These are phyloP conservation scores for Furcasterigmium furcatum DNA, from an alignment of 2,329 filamentous ascomycete species.

Conservation along the genomic window DNA sequence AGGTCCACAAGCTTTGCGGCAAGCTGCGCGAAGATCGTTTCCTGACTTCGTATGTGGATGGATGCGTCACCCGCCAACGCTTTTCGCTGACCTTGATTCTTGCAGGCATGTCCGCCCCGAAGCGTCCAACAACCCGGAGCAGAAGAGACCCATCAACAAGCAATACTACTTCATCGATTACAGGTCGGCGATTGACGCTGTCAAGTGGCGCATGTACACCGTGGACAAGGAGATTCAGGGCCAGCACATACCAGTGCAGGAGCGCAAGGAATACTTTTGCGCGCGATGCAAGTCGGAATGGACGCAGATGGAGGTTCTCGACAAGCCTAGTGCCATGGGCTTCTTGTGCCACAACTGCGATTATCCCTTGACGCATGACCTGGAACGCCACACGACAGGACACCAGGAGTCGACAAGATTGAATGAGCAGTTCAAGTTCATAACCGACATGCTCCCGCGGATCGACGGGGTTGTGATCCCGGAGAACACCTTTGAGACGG, in stretches of 20 bases:
- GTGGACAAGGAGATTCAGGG: conserved; percentile 87
- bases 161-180: conserved; percentile 99
- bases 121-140: conserved; percentile 43
- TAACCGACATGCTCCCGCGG: conserved; percentile 71
- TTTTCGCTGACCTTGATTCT: neutral
- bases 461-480: conserved; percentile 75
- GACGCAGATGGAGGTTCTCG: conserved; percentile 85
- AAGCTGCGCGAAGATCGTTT: conserved; percentile 84
- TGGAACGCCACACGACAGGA: conserved; percentile 65
- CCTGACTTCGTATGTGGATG: conserved; percentile 66
- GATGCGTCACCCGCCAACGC: neutral
- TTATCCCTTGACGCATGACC: conserved; percentile 59
- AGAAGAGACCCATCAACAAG: conserved; percentile 76
- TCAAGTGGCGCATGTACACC: conserved; percentile 89
- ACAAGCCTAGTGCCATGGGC: conserved; percentile 65
- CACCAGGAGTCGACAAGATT: conserved; percentile 71
- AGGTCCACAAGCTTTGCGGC: conserved; percentile 85
- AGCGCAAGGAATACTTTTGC: conserved; percentile 92
- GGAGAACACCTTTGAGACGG: conserved; percentile 70
- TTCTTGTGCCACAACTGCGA: conserved; percentile 84
- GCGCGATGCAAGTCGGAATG: conserved; percentile 78
- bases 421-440: conserved; percentile 76
- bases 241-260: conserved; percentile 72
- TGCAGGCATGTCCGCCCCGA: conserved; percentile 11
- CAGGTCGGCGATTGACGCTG: conserved; percentile 88